Evolutionary conservation across 2,329 filamentous ascomycete genomes (phyloP).

Genomic region (Fusarium neocosmosporiellum): DNA sequence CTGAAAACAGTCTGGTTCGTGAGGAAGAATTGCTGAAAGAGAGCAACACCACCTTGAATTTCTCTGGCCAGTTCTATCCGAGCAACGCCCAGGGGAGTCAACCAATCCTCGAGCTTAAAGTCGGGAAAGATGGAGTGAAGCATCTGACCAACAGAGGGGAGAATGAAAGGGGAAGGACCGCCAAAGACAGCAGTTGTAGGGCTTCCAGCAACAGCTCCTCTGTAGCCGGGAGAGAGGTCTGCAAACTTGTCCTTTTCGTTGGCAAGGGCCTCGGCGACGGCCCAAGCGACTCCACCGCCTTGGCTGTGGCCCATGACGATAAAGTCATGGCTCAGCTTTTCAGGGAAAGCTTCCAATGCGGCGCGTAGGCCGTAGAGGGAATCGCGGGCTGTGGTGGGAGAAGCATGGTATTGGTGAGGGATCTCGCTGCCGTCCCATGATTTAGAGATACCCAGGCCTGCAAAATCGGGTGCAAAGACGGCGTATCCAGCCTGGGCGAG

Average conservation of each 20-base stretch:
- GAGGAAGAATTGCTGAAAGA: conserved; percentile 1
- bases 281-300: conserved; percentile 59
- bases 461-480: conserved; percentile 58
- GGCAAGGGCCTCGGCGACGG: conserved; percentile 43
- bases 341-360: conserved; percentile 54
- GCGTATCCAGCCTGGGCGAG: conserved; percentile 56
- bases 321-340: conserved; percentile 50
- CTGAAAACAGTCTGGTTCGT: background rate
- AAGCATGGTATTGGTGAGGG: conserved; percentile 54
- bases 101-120: conserved; percentile 25
- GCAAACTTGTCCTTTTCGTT: conserved; percentile 36
- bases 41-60: conserved; percentile 5
- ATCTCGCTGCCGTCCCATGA: conserved; percentile 49
- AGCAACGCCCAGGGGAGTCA: conserved; percentile 24
- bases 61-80: conserved; percentile 10
- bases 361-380: conserved; percentile 56
- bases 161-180: background rate
- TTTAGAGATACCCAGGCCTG: conserved; percentile 54
- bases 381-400: conserved; percentile 55
- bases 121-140: conserved; percentile 13
- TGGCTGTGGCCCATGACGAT: conserved; percentile 60
- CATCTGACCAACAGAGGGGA: background rate
- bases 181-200: conserved; percentile 40
- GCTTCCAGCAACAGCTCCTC: conserved; percentile 49
- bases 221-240: conserved; percentile 45